A percentile compares a stretch with the other conserved stretches of the same genome.
These are phyloP conservation scores for Penicillium paradoxum DNA, from an alignment of 495 filamentous ascomycete species.

Conservation along the genomic window DNA sequence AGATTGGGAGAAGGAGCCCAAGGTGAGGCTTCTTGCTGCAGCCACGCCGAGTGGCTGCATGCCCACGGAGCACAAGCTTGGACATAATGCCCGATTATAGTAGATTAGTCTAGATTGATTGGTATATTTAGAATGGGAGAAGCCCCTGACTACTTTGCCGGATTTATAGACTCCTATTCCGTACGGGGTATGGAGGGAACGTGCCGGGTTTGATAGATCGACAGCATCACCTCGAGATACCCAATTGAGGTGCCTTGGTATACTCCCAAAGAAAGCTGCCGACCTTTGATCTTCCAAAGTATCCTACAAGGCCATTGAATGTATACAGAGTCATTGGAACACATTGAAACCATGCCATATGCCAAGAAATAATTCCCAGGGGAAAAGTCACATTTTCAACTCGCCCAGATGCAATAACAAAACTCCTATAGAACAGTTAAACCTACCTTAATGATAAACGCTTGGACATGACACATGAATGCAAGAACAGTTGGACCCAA, in stretches of 20 bases:
- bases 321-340: not conserved
- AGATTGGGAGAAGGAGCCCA: conserved; percentile 6
- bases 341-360: not conserved
- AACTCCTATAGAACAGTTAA: conserved; percentile 6
- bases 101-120: not conserved
- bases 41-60: conserved; percentile 1
- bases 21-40: conserved; percentile 8
- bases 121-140: not conserved
- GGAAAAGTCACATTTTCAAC: not conserved
- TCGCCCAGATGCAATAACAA: conserved; percentile 8
- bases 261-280: not conserved
- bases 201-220: too few relatives aligned
- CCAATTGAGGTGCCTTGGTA: too few relatives aligned
- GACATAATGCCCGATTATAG: not conserved
- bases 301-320: too few relatives aligned
- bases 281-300: too few relatives aligned
- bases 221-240: too few relatives aligned
- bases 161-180: too few relatives aligned
- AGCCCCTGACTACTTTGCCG: not conserved
- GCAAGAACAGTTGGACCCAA: not conserved
- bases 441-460: not conserved
- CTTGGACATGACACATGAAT: conserved; percentile 4
- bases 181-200: not conserved
- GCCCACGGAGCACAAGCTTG: not conserved
- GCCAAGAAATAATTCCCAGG: not conserved